phyloP scores from a whole-genome alignment of 371 early-diverging fungal genomes.

The Rhizopus stolonifer region DNA sequence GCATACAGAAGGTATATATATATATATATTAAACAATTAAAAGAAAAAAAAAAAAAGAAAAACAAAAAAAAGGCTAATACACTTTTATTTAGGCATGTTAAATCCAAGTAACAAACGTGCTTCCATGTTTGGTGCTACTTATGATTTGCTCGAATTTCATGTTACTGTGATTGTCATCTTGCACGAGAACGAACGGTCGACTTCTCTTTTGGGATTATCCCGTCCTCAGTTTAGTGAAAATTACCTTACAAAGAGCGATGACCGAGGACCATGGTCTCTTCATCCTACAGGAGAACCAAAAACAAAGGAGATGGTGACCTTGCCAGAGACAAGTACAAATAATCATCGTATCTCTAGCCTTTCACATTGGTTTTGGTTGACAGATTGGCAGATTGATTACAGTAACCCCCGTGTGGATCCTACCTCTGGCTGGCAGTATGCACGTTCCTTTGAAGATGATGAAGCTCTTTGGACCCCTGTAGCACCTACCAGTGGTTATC shows the following conservation, averaged over 20 bases:
- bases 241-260: slow-evolving; percentile 49
- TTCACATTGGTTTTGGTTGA: slow-evolving; percentile 73
- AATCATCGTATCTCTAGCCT: slow-evolving; percentile 22
- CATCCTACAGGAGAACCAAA: slow-evolving; percentile 45
- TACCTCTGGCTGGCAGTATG: slow-evolving; percentile 68
- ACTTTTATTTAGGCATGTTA: background rate
- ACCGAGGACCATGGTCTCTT: slow-evolving; percentile 61
- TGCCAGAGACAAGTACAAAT: slow-evolving; percentile 32
- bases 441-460: slow-evolving; percentile 49
- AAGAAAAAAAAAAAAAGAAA: background rate
- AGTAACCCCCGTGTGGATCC: slow-evolving; percentile 58
- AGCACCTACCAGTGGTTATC: slow-evolving; percentile 47
- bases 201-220: slow-evolving; percentile 42
- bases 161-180: slow-evolving; percentile 57
- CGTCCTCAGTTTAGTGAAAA: slow-evolving; percentile 50
- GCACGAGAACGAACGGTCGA: slow-evolving; percentile 66
- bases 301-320: slow-evolving; percentile 49
- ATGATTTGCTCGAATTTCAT: slow-evolving; percentile 54
- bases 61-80: too few species aligned
- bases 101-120: slow-evolving; percentile 14
- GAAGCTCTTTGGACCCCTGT: slow-evolving; percentile 55
- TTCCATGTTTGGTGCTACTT: slow-evolving; percentile 17
- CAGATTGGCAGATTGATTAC: slow-evolving; percentile 74
- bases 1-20: slow-evolving; percentile 25
- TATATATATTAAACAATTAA: background rate